Conservation (phyloP, 805 yeast species). For the Saccharomycopsis sp. region DNA sequence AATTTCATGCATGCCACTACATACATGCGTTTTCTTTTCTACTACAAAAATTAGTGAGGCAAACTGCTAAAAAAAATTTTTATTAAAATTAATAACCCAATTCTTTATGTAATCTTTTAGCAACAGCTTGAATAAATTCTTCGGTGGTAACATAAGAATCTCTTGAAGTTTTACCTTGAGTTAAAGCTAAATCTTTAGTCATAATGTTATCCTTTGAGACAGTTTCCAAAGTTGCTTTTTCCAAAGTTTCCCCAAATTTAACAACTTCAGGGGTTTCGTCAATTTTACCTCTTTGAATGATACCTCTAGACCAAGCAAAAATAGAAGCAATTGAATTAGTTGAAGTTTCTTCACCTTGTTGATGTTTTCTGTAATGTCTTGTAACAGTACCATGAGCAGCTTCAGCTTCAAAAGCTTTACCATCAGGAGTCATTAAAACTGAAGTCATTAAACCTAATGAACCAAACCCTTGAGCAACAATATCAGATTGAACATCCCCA, state of each 20-base stretch:
- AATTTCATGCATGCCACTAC: too few relatives aligned
- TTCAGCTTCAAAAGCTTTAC: constrained; percentile 78
- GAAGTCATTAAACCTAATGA: constrained; percentile 83
- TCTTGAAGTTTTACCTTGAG: constrained; percentile 57
- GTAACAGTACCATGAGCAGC: constrained; percentile 89
- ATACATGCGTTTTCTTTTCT: too few relatives aligned
- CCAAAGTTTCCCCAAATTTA: constrained; percentile 57
- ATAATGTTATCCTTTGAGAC: constrained; percentile 68
- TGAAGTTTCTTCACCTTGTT: constrained; percentile 75
- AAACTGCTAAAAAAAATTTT: constrained; percentile 55
- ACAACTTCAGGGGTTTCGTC: constrained; percentile 68
- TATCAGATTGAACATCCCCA: constrained; percentile 82
- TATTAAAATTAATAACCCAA: constrained; percentile 33
- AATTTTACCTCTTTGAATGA: constrained; percentile 72
- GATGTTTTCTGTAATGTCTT: constrained; percentile 77
- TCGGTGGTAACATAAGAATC: constrained; percentile 62
- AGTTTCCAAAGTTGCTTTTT: constrained; percentile 61
- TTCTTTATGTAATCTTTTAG: constrained; percentile 37
- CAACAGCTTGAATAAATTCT: constrained; percentile 74
- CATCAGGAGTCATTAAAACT: constrained; percentile 76
- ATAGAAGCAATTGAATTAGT: constrained; percentile 82
- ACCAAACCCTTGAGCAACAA: constrained; percentile 84
- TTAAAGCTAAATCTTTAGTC: constrained; percentile 79
- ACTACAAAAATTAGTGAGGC: constrained; percentile 78
- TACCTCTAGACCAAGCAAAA: constrained; percentile 83